A percentile compares a stretch with the other conserved stretches of the same genome.
Conservation (phyloP, 805 yeast genomes). For the Metschnikowia cerradonensis region DNA sequence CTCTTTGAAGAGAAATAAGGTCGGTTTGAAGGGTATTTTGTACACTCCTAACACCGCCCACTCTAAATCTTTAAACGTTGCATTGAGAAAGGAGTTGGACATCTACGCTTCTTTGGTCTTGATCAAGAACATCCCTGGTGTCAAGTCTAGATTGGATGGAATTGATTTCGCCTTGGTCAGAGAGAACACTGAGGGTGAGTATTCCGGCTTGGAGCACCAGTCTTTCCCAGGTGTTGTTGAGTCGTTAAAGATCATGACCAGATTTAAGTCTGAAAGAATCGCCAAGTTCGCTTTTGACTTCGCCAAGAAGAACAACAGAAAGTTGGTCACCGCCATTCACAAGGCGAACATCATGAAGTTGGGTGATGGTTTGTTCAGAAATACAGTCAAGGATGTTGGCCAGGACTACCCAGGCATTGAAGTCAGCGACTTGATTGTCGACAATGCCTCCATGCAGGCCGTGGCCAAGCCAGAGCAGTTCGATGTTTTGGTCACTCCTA, state of each 20-base stretch:
- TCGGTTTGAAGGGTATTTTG: slow-evolving; percentile 94
- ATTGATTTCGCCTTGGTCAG: slow-evolving; percentile 93
- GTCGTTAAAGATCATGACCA: slow-evolving; percentile 91
- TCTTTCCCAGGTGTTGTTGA: slow-evolving; percentile 98
- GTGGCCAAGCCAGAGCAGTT: slow-evolving; percentile 97
- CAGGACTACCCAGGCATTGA: slow-evolving; percentile 80
- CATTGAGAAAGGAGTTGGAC: slow-evolving; percentile 93
- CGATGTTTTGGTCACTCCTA: slow-evolving; percentile 96
- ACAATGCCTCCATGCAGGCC: slow-evolving; percentile 99
- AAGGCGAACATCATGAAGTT: slow-evolving; percentile 98
- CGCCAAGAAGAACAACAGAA: slow-evolving; percentile 88
- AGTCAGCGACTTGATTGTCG: slow-evolving; percentile 92
- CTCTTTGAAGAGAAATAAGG: slow-evolving; percentile 91
- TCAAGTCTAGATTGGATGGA: slow-evolving; percentile 79
- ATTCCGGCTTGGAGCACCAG: slow-evolving; percentile 96
- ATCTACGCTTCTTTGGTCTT: slow-evolving; percentile 93
- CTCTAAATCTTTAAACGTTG: slow-evolving; percentile 87
- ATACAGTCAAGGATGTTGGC: slow-evolving; percentile 81
- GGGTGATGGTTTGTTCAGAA: slow-evolving; percentile 96
- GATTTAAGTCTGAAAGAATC: slow-evolving; percentile 92
- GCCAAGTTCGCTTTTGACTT: slow-evolving; percentile 97
- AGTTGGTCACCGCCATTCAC: slow-evolving; percentile 93
- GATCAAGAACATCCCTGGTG: slow-evolving; percentile 92
- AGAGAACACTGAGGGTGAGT: slow-evolving; percentile 99
- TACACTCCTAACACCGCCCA: slow-evolving; percentile 80